phyloP scores from a whole-genome alignment of 1,139 yeast genomes.

The Suhomyces taliae region DNA sequence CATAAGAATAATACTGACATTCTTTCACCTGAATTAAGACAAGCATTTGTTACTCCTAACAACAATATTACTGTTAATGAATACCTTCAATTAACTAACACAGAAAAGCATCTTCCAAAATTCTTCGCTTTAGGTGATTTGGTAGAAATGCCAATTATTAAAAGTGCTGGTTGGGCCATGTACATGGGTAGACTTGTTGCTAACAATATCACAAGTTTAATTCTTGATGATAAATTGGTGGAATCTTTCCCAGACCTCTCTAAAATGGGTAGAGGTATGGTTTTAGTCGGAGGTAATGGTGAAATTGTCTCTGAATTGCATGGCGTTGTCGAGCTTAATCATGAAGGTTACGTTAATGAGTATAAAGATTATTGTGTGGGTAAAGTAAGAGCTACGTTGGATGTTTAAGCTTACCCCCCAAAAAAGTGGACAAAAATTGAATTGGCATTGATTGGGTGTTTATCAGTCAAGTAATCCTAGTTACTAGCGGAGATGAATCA shows the following conservation, averaged over 20 bases:
- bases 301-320: conserved; percentile 41
- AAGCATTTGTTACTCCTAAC: conserved; percentile 24
- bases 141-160: conserved; percentile 41
- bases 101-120: conserved; percentile 16
- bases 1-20: conserved; percentile 41
- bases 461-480: not conserved
- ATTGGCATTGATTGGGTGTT: not conserved
- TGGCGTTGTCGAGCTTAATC: conserved; percentile 38
- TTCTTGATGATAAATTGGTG: conserved; percentile 30
- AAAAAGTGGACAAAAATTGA: not conserved
- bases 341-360: conserved; percentile 38
- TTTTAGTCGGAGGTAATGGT: conserved; percentile 42
- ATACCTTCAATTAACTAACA: conserved; percentile 34
- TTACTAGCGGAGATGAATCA: too few relatives aligned
- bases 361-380: conserved; percentile 40
- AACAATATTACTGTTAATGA: conserved; percentile 37
- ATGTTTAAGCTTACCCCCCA: conserved; percentile 6
- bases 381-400: conserved; percentile 25
- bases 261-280: conserved; percentile 44
- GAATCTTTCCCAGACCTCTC: conserved; percentile 39
- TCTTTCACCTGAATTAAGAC: conserved; percentile 19
- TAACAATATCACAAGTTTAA: conserved; percentile 34
- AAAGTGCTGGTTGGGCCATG: conserved; percentile 51
- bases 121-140: conserved; percentile 45
- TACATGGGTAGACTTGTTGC: conserved; percentile 46